These are phyloP conservation scores for Selenicereus undatus DNA, from an alignment of 148 eudicot genomes.

Conservation along the genomic window DNA sequence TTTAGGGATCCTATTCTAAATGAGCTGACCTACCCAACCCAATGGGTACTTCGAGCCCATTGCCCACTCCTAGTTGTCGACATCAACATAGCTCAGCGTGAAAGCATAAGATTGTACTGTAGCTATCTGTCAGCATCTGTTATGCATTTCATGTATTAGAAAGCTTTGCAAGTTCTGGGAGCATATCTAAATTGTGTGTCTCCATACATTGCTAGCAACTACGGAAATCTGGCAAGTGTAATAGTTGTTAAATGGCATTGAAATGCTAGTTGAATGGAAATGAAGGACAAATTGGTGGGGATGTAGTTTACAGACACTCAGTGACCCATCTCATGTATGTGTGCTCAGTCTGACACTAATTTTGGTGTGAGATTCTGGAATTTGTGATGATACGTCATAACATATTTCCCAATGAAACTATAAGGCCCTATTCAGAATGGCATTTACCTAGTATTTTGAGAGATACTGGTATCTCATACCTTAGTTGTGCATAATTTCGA, in stretches of 20 bases:
- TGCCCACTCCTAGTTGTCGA: background rate
- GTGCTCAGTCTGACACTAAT: background rate
- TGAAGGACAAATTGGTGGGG: no score
- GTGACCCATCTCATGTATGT: background rate
- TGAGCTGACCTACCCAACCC: no score
- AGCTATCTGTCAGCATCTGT: background rate
- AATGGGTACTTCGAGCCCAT: no score
- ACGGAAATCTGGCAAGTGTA: background rate
- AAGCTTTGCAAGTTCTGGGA: background rate
- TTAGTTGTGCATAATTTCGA: background rate
- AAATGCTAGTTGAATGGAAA: no score
- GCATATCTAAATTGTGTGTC: background rate
- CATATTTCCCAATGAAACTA: no score
- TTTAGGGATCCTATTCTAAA: no score
- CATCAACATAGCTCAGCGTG: background rate
- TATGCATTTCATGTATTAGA: background rate
- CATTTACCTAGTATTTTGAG: no score
- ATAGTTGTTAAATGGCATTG: no score
- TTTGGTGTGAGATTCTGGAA: constrained; percentile 1
- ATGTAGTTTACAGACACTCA: background rate
- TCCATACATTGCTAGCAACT: background rate
- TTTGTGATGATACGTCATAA: no score
- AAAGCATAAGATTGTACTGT: background rate
- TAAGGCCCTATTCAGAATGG: background rate
- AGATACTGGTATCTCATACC: background rate